Conservation (phyloP, 208 protist genomes). For the Crithidia fasciculata region DNA sequence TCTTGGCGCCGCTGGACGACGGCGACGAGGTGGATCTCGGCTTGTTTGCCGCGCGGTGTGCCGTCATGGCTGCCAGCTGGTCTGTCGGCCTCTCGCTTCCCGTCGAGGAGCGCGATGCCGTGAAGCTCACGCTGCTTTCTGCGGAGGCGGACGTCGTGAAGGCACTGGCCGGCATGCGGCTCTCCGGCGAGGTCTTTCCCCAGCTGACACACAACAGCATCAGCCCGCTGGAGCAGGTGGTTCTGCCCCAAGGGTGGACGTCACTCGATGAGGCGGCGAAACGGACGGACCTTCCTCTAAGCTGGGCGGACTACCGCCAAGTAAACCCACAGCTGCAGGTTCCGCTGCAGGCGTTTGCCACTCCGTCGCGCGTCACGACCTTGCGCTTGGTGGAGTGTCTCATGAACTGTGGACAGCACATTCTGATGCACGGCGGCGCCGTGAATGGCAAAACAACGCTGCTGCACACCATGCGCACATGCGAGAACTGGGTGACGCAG, state of each 20-base stretch:
- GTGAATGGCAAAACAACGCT: slow-evolving; percentile 78
- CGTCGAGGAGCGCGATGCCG: slow-evolving; percentile 36
- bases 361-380: slow-evolving; percentile 56
- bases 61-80: slow-evolving; percentile 70
- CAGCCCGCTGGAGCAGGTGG: slow-evolving; percentile 30
- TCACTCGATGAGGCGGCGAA: slow-evolving; percentile 52
- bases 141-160: slow-evolving; percentile 32
- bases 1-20: slow-evolving; percentile 36
- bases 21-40: slow-evolving; percentile 34
- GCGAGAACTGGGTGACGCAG: slow-evolving; percentile 64
- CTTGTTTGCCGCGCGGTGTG: slow-evolving; percentile 49
- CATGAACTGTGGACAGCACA: slow-evolving; percentile 75
- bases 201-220: slow-evolving; percentile 20
- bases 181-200: slow-evolving; percentile 32
- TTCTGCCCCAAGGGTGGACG: slow-evolving; percentile 67
- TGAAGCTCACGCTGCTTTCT: slow-evolving; percentile 46
- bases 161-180: slow-evolving; percentile 20
- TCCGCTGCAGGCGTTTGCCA: slow-evolving; percentile 67
- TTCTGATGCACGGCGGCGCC: slow-evolving; percentile 57
- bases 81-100: slow-evolving; percentile 43
- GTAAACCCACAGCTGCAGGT: slow-evolving; percentile 40
- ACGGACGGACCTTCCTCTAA: slow-evolving; percentile 39
- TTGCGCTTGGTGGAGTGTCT: slow-evolving; percentile 76
- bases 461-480: slow-evolving; percentile 57
- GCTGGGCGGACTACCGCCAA: slow-evolving; percentile 50